Conservation (phyloP, 2,329 filamentous ascomycete species). For the Diaporthe amygdali region DNA sequence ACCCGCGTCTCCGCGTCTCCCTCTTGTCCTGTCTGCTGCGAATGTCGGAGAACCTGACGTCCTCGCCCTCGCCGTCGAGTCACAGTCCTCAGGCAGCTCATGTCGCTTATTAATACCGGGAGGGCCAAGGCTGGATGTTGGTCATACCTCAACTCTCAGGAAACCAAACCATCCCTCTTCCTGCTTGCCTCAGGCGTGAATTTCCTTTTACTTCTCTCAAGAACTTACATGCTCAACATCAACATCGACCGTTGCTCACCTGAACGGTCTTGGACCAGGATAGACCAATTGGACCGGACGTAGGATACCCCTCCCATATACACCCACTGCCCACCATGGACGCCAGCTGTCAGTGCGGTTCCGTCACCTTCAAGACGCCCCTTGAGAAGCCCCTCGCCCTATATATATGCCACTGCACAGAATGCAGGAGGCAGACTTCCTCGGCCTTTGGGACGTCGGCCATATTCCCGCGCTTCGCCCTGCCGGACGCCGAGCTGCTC, state of each 20-base stretch:
- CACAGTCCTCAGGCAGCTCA: constrained; percentile 1
- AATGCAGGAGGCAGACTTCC: constrained; percentile 69
- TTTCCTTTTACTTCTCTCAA: not conserved
- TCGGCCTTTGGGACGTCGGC: constrained; percentile 73
- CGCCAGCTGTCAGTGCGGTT: constrained; percentile 68
- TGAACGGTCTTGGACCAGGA: not conserved
- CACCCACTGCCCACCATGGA: constrained; percentile 50
- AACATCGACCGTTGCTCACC: not conserved
- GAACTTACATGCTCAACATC: not conserved
- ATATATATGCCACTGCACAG: constrained; percentile 74
- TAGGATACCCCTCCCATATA: not conserved
- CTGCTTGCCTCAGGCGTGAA: not conserved
- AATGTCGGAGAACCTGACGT: not conserved
- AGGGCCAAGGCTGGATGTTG: not conserved
- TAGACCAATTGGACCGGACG: not conserved
- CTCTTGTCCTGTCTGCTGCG: not conserved
- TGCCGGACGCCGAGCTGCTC: constrained; percentile 55
- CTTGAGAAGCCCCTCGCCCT: constrained; percentile 63
- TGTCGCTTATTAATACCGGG: constrained; percentile 1
- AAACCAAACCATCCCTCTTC: not conserved
- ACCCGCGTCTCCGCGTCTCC: constrained; percentile 10
- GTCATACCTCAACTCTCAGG: not conserved
- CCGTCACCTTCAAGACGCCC: constrained; percentile 67
- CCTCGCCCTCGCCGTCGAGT: constrained; percentile 4
- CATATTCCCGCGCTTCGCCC: constrained; percentile 70